Conservation (phyloP, 192 early-diverging fungal genomes). For the Mortierella claussenii region DNA sequence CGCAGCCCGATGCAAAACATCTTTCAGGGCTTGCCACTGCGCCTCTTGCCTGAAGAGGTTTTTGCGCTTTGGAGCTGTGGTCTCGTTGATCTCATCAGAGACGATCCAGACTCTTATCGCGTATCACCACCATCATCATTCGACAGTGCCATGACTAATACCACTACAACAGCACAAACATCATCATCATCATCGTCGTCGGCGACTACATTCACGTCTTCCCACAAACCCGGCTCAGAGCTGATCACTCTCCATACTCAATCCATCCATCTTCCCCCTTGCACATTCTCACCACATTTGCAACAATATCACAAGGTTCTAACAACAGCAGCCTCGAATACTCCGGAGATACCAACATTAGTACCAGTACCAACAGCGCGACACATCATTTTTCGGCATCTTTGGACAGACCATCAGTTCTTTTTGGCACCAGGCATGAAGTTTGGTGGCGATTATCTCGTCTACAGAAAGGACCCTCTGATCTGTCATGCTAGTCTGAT, state of each 20-base stretch:
- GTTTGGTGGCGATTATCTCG: slow-evolving; percentile 89
- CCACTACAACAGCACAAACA: not conserved
- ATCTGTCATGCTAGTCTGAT: slow-evolving; percentile 76
- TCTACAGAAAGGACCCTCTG: slow-evolving; percentile 82
- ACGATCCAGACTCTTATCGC: too few species aligned
- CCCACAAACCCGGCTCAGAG: not conserved
- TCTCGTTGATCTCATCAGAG: slow-evolving; percentile 21
- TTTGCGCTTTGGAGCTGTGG: slow-evolving; percentile 62
- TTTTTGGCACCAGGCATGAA: slow-evolving; percentile 80
- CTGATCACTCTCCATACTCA: not conserved
- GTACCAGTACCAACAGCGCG: slow-evolving; percentile 45
- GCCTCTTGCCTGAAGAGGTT: slow-evolving; percentile 80
- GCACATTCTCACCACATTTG: not conserved
- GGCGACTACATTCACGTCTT: not conserved
- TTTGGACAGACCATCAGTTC: slow-evolving; percentile 70
- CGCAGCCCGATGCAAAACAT: slow-evolving; percentile 79
- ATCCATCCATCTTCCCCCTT: not conserved
- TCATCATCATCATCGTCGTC: not conserved
- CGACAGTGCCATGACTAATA: slow-evolving; percentile 12
- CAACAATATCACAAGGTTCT: not conserved
- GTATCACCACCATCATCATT: not conserved
- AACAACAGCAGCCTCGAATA: not conserved
- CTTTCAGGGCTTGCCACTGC: slow-evolving; percentile 77
- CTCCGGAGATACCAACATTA: slow-evolving; percentile 53
- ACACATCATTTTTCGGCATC: slow-evolving; percentile 66